Percentiles rank a stretch among this genome's conserved stretches.
These are phyloP conservation scores for Solanum neorickii DNA, from an alignment of 257 asterid genomes.

Conservation along the genomic window DNA sequence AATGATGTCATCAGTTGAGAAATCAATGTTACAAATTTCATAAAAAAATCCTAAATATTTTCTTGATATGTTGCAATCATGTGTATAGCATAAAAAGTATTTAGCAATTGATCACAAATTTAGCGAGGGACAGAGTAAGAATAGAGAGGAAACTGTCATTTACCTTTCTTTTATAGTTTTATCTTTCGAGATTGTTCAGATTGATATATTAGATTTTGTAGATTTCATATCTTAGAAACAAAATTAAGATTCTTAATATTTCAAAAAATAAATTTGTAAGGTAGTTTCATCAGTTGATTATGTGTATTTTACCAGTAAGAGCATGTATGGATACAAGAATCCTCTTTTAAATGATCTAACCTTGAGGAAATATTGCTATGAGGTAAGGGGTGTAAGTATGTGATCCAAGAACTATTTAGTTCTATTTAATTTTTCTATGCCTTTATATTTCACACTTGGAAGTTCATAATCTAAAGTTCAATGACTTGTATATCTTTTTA, in stretches of 20 bases:
- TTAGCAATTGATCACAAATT: not conserved
- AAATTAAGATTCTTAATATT: too few relatives aligned
- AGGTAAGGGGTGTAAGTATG: not conserved
- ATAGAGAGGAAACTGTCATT: not conserved
- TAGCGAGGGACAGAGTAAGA: not conserved
- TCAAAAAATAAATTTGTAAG: too few relatives aligned
- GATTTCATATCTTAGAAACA: too few relatives aligned
- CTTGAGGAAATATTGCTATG: not conserved
- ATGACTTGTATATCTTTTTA: too few relatives aligned
- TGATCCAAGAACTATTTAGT: not conserved
- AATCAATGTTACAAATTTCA: not conserved
- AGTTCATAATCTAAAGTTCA: too few relatives aligned
- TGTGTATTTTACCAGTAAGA: not conserved
- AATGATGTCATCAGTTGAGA: slow-evolving; percentile 30
- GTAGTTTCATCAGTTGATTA: not conserved
- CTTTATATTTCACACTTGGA: not conserved
- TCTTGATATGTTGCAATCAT: not conserved
- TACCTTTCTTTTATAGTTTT: not conserved
- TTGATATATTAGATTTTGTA: too few relatives aligned
- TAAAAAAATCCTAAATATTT: not conserved
- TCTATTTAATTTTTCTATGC: not conserved
- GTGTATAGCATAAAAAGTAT: not conserved
- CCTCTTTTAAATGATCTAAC: not conserved
- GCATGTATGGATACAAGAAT: not conserved
- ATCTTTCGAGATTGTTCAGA: too few relatives aligned